Conservation (phyloP, 805 yeast species). For the Kodamaea hsintzibuensis region DNA sequence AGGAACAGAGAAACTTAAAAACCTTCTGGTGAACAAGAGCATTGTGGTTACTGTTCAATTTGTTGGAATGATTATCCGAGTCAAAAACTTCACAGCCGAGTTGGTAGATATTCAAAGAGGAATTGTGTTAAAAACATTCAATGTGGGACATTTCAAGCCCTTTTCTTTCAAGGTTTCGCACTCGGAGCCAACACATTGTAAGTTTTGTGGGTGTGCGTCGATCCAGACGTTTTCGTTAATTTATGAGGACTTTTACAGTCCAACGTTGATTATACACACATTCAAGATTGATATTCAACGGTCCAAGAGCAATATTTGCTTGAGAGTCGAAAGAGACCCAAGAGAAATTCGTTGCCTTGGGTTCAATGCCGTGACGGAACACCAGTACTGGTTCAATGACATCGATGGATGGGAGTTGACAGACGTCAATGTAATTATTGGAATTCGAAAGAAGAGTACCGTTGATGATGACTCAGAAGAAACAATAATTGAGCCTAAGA, state of each 20-base stretch:
- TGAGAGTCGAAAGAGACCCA: slow-evolving; percentile 90
- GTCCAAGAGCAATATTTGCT: slow-evolving; percentile 77
- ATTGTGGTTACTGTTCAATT: slow-evolving; percentile 60
- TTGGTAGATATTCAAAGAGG: slow-evolving; percentile 80
- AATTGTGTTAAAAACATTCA: slow-evolving; percentile 58
- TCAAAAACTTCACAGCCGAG: slow-evolving; percentile 57
- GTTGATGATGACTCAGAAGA: slow-evolving; percentile 21
- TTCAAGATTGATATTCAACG: slow-evolving; percentile 63
- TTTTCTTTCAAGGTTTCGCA: slow-evolving; percentile 69
- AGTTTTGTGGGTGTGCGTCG: slow-evolving; percentile 88
- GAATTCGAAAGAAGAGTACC: slow-evolving; percentile 37
- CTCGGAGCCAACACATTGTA: slow-evolving; percentile 84
- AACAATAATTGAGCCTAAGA: slow-evolving; percentile 4
- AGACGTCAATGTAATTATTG: slow-evolving; percentile 75
- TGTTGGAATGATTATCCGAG: slow-evolving; percentile 72
- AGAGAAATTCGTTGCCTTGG: slow-evolving; percentile 90
- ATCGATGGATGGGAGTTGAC: slow-evolving; percentile 82
- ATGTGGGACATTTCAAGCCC: slow-evolving; percentile 62
- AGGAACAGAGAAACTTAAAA: slow-evolving; percentile 11
- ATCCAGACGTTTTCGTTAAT: slow-evolving; percentile 70
- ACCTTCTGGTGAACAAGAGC: slow-evolving; percentile 28
- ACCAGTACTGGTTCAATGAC: slow-evolving; percentile 61
- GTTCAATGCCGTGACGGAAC: slow-evolving; percentile 71
- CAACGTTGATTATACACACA: slow-evolving; percentile 68
- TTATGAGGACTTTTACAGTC: slow-evolving; percentile 60